phyloP scores from a whole-genome alignment of 768 basidiomycete species.

The Leccinum uliginosum region DNA sequence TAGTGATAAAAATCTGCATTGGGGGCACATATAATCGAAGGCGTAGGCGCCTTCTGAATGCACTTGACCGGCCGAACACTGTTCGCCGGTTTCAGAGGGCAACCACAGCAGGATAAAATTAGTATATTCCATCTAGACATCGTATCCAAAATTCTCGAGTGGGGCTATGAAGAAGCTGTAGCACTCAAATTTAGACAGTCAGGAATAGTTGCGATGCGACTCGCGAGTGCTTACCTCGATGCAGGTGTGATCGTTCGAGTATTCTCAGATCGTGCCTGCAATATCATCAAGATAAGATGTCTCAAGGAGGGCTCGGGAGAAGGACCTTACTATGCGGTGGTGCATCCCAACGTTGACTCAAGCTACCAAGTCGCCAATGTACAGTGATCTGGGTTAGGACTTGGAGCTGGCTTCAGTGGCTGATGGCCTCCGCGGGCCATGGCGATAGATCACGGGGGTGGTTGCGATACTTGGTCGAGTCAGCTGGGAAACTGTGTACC shows the following conservation, averaged over 20 bases:
- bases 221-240: constrained; percentile 42
- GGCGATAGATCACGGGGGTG: too few species aligned
- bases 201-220: not conserved
- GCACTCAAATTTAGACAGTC: not conserved
- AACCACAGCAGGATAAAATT: constrained; percentile 48
- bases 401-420: too few species aligned
- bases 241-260: constrained; percentile 54
- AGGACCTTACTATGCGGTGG: too few species aligned
- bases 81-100: constrained; percentile 34
- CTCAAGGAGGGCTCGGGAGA: too few species aligned
- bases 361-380: constrained; percentile 59
- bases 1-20: constrained; percentile 25
- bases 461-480: too few species aligned
- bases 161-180: constrained; percentile 54
- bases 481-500: too few species aligned
- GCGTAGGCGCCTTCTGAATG: constrained; percentile 33
- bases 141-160: constrained; percentile 62
- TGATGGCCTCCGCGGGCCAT: too few species aligned
- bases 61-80: constrained; percentile 43
- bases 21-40: constrained; percentile 37
- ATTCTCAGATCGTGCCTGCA: constrained; percentile 45
- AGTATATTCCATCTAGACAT: constrained; percentile 53
- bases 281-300: not conserved
- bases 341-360: constrained; percentile 69
- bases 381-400: not conserved